Conservation (phyloP, 768 basidiomycete species). For the Naganishia antarctica region DNA sequence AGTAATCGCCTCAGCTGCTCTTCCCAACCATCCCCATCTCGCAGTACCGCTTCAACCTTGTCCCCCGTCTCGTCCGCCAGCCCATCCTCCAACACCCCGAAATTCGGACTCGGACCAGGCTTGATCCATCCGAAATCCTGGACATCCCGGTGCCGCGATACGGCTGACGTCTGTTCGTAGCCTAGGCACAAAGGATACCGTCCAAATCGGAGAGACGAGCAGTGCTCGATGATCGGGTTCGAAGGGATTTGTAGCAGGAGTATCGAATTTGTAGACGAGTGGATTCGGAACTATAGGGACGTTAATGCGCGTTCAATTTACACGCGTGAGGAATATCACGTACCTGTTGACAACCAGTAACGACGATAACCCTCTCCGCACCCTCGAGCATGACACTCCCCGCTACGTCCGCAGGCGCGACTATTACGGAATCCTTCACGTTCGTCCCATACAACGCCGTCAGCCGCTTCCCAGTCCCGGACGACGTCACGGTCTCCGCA, state of each 20-base stretch:
- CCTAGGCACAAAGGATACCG: not conserved
- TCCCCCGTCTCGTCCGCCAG: not conserved
- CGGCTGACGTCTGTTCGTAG: not conserved
- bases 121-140: slow-evolving; percentile 20
- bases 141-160: not conserved
- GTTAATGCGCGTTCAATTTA: not conserved
- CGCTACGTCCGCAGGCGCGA: slow-evolving; percentile 5
- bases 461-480: not conserved
- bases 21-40: not conserved
- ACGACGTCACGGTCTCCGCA: not conserved
- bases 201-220: slow-evolving; percentile 1
- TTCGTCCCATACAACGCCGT: slow-evolving; percentile 6
- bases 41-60: not conserved
- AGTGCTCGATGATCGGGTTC: slow-evolving; percentile 13
- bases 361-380: not conserved
- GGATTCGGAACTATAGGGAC: slow-evolving; percentile 4
- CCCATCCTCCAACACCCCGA: not conserved
- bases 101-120: slow-evolving; percentile 6
- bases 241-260: not conserved
- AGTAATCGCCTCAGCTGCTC: not conserved
- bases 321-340: not conserved
- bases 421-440: not conserved
- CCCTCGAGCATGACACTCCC: slow-evolving; percentile 11
- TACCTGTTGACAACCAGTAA: slow-evolving; percentile 11
- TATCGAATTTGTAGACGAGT: not conserved